Evolutionary conservation across 352 stramenopile species (phyloP).

Genomic region (Globisporangium radiosum): DNA sequence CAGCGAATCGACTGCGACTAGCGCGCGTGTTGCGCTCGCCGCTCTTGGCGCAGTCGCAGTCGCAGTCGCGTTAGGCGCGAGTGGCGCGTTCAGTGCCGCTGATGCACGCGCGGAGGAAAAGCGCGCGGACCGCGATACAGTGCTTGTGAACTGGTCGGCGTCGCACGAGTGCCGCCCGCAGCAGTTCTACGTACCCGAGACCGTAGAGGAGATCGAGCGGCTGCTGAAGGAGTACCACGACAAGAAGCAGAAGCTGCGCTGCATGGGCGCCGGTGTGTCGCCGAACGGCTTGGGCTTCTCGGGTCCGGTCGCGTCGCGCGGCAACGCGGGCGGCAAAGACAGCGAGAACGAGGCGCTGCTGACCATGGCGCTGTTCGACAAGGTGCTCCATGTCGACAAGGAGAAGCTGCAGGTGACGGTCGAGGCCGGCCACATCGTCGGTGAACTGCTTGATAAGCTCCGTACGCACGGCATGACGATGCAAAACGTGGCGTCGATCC

Average conservation of each 20-base stretch:
- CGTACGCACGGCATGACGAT: conserved; percentile 90
- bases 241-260: conserved; percentile 81
- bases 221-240: conserved; percentile 52
- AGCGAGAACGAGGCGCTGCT: conserved; percentile 76
- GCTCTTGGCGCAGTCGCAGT: conserved; percentile 10
- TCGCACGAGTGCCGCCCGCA: conserved; percentile 67
- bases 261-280: conserved; percentile 94
- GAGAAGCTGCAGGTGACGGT: conserved; percentile 91
- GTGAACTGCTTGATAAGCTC: conserved; percentile 69
- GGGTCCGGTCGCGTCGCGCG: conserved; percentile 8
- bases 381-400: conserved; percentile 88
- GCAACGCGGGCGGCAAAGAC: neutral
- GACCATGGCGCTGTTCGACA: conserved; percentile 90
- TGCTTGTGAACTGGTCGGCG: conserved; percentile 80
- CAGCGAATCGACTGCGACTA: neutral
- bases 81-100: conserved; percentile 9
- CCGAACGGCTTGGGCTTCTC: conserved; percentile 95
- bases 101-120: conserved; percentile 14
- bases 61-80: conserved; percentile 15
- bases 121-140: conserved; percentile 35
- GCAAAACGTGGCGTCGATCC: conserved; percentile 98
- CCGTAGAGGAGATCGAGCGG: conserved; percentile 59
- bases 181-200: conserved; percentile 64
- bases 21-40: neutral
- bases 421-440: conserved; percentile 67